Evolutionary conservation across 306 rosid species (phyloP), one percentile per base, ranked within the genome.

Genomic region (Corylus avellana): DNA sequence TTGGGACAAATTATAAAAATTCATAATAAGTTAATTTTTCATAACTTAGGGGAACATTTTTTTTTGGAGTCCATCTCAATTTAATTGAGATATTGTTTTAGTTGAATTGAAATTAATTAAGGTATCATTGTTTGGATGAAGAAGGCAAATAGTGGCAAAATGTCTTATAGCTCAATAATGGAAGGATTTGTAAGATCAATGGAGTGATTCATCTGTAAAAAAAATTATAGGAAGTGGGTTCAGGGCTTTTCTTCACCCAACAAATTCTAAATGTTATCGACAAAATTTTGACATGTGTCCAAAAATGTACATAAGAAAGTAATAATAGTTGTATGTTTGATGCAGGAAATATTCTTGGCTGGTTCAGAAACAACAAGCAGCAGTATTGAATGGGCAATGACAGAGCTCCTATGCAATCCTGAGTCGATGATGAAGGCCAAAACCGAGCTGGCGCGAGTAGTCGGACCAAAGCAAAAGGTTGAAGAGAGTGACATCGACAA

Each of bases 361-460:
- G 89, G 94, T 6, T 78, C 89, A 42, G 97, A 92, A 72, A 90
- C 94, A 70, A 86, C 89, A 1, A 88, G 88, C 54, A 82, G 89
- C 29, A 85, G 82, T 5, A 80, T 84, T 0, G 91, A 90, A 76
- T 92, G 97, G 97, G 87, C 90, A 5, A 46, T 90, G 9, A 80
- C 90, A 0, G 90, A 90, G 82, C 78, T 92, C 0, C 50, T 88
- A 11, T 61, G 82, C 81, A 83, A 83, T 35, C 39, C 70, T 0
- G 70, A 85, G 18, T 62, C 77, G 7, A 35, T 83, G 57, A 0
- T 0, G 7, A 88, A 84, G 79, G 87, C 71, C 1, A 85, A 89
- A 76, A 61, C 54, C 0, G 94, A 92, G 88, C 85, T 91, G 8
- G 66, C 1, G 1, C 1, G 12, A 2, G 84, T 81, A n/a, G 46